These are phyloP conservation scores for Aspergillus campestris DNA, from an alignment of 495 filamentous ascomycete genomes.

Conservation along the genomic window DNA sequence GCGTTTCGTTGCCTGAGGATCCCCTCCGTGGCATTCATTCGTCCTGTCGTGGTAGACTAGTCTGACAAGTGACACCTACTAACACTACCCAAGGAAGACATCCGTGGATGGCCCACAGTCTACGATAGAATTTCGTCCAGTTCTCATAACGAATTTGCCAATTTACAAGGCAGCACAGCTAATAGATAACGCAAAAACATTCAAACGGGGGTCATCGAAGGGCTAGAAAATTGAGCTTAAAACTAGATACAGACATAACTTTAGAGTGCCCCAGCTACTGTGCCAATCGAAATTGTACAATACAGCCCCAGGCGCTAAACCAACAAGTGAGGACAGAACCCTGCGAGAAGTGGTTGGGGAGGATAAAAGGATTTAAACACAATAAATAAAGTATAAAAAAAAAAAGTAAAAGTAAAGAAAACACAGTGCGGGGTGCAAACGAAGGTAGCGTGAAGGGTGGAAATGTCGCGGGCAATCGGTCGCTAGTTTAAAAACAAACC, in stretches of 20 bases:
- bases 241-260: neutral
- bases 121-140: too few species aligned
- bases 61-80: too few species aligned
- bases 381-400: constrained; percentile 1
- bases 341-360: neutral
- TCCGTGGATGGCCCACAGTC: too few species aligned
- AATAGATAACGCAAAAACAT: constrained; percentile 1
- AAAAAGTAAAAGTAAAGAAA: constrained; percentile 1
- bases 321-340: constrained; percentile 4
- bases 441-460: constrained; percentile 2
- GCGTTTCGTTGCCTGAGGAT: too few species aligned
- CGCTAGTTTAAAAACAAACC: neutral
- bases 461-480: neutral
- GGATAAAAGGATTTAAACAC: neutral
- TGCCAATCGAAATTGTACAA: constrained; percentile 4
- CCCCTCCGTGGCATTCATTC: too few species aligned
- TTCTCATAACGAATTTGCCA: too few species aligned
- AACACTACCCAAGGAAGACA: too few species aligned
- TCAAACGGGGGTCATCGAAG: constrained; percentile 5
- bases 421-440: constrained; percentile 2
- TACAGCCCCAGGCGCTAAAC: constrained; percentile 15
- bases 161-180: too few species aligned
- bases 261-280: neutral
- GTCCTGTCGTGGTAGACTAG: too few species aligned
- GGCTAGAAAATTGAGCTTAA: constrained; percentile 2